Conservation (phyloP, 306 rosid species). For the Quercus variabilis region DNA sequence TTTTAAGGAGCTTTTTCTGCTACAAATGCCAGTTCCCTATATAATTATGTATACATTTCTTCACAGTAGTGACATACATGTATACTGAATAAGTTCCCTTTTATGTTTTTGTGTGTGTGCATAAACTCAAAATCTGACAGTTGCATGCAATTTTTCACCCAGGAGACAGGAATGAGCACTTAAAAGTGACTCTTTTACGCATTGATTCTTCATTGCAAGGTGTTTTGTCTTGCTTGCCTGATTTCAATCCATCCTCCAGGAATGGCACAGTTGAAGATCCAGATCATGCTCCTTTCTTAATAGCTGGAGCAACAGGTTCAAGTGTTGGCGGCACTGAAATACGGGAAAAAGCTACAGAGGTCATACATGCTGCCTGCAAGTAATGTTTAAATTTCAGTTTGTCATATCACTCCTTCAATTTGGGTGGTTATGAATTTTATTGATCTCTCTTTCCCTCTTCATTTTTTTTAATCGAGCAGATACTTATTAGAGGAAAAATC, state of each 20-base stretch:
- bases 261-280: conserved; percentile 63
- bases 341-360: conserved; percentile 85
- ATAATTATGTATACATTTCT: neutral
- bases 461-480: conserved; percentile 37
- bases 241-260: conserved; percentile 67
- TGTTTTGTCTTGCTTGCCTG: conserved; percentile 95
- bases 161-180: conserved; percentile 96
- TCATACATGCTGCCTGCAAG: conserved; percentile 91
- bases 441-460: neutral
- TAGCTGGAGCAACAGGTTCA: conserved; percentile 95
- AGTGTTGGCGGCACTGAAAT: conserved; percentile 74
- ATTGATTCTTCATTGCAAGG: conserved; percentile 95
- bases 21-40: neutral
- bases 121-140: neutral
- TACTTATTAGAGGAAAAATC: conserved; percentile 78
- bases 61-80: neutral
- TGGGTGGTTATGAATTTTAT: conserved; percentile 15
- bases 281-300: conserved; percentile 50
- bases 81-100: neutral
- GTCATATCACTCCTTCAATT: conserved; percentile 21
- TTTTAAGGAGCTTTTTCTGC: neutral
- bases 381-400: conserved; percentile 34
- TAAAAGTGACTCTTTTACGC: conserved; percentile 95
- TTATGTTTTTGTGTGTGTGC: neutral
- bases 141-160: conserved; percentile 31